phyloP scores from a whole-genome alignment of 129 eudicot species.

The Smallanthus sonchifolius region DNA sequence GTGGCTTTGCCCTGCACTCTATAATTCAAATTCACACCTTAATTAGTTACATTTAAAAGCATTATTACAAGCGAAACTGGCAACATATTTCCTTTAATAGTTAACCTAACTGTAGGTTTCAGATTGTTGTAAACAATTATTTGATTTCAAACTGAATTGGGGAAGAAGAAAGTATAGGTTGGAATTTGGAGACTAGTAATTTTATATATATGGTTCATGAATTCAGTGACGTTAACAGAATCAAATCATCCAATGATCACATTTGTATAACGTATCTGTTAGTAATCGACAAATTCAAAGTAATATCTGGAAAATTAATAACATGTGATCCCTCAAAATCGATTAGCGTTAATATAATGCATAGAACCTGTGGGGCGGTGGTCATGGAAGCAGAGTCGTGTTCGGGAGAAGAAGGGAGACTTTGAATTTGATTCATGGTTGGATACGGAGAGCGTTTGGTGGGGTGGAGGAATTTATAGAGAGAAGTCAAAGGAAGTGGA shows the following conservation, averaged over 20 bases:
- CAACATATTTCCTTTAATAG: neutral
- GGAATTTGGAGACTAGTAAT: neutral
- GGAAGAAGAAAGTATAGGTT: neutral
- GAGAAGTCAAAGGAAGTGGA: constrained; percentile 24
- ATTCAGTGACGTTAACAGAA: too few relatives aligned
- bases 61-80: neutral
- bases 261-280: too few relatives aligned
- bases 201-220: neutral
- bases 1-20: constrained; percentile 49
- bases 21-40: constrained; percentile 20
- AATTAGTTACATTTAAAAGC: constrained; percentile 9
- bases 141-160: neutral
- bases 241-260: too few relatives aligned
- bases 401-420: constrained; percentile 27
- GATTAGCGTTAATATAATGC: too few relatives aligned
- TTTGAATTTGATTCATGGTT: constrained; percentile 25
- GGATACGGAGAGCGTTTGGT: constrained; percentile 7
- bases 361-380: constrained; percentile 30
- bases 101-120: too few relatives aligned
- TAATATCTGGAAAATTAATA: too few relatives aligned
- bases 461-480: neutral
- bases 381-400: constrained; percentile 27
- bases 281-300: too few relatives aligned
- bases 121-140: neutral
- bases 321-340: too few relatives aligned